Evolutionary conservation across 1,284 basidiomycete genomes (phyloP).

Genomic region (Ceratobasidium sp.): DNA sequence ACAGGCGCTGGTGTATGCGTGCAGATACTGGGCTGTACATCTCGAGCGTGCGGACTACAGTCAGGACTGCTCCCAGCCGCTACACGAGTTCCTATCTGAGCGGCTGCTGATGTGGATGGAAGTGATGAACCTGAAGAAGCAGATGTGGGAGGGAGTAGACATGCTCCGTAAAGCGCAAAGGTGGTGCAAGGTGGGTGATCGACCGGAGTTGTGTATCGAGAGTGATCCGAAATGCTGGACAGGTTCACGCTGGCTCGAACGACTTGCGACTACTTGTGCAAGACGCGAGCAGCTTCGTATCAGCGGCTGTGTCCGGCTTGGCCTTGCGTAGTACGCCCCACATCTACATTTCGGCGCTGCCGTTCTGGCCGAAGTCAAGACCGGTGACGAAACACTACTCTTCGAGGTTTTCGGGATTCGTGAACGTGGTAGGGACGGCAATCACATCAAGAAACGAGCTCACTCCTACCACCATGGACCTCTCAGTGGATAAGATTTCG

Average conservation of each 20-base stretch:
- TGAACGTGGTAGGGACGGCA: neutral
- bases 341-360: conserved; percentile 48
- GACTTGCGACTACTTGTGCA: neutral
- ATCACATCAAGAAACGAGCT: neutral
- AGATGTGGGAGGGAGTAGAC: neutral
- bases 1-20: neutral
- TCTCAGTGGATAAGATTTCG: too few species aligned
- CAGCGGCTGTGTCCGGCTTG: conserved; percentile 4
- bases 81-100: conserved; percentile 16
- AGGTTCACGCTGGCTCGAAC: neutral
- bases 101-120: conserved; percentile 36
- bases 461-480: too few species aligned
- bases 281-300: conserved; percentile 44
- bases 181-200: neutral
- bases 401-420: neutral
- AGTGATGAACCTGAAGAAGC: conserved; percentile 19
- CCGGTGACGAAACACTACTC: neutral
- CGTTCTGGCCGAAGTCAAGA: conserved; percentile 43
- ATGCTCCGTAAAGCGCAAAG: neutral
- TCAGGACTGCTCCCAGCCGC: neutral
- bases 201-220: too few species aligned
- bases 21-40: conserved; percentile 18
- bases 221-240: neutral
- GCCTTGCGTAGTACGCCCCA: conserved; percentile 46
- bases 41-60: neutral